Evolutionary conservation across 768 basidiomycete genomes (phyloP), one percentile per base, ranked within the genome.

Genomic region (Rhodotorula graminis): DNA sequence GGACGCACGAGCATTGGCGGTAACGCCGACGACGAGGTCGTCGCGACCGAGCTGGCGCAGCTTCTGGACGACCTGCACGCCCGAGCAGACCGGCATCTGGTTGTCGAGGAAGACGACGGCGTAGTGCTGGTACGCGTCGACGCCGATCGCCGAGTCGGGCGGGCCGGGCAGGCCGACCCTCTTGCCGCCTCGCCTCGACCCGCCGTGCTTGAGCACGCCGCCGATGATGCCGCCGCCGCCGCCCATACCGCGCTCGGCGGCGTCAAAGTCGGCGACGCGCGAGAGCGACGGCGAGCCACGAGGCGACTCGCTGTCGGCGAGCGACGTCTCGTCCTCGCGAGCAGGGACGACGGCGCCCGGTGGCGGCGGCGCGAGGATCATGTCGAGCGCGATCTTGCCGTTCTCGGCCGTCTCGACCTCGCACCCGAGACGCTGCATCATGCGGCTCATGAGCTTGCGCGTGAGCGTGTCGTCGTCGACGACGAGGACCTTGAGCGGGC

Each of bases 331-430:
- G 10, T 14, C 50, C 9, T 7, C 50, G 18, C 23, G 33, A 10
- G 18, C 49, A 0, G 57, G 5, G 2, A 49, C 10, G 2, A 25
- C 58, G 7, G 25, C 37, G 25, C 58, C 58, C 6, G 58, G 40
- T 1, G 64, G 59, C 40, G 64, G 57, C 29, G 65, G 71, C 44
- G 87, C 86, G 12, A 90, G 77, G 46, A 91, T 87, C 84, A 90
- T 84, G 71, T 90, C 86, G 64, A 92, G 81, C 31, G 90, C 91
- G 49, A 88, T 80, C 78, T 89, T 86, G 12, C 92, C 92, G 77
- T 94, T 92, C 82, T 93, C 90, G 19, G 92, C 92, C 27, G 87
- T 87, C 23, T 86, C 83, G n/a, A 93, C 91, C 44, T 80, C 80
- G 80, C 91, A 92, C 1, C 92, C 91, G 3, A 93, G 83, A 49